phyloP scores from a whole-genome alignment of 441 rosid species.

The Melastoma candidum region DNA sequence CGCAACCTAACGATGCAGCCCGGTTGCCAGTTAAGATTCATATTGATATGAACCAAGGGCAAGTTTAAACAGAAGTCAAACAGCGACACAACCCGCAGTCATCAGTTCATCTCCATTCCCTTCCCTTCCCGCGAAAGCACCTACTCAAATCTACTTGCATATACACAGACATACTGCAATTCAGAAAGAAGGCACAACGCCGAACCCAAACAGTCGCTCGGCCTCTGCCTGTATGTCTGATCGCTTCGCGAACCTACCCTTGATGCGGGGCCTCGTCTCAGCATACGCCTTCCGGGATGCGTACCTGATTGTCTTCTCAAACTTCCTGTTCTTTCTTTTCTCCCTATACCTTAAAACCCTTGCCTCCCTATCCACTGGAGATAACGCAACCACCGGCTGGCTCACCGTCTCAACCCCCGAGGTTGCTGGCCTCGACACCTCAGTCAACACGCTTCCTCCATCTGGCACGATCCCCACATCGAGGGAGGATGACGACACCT shows the following conservation, averaged over 20 bases:
- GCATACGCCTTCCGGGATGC: slow-evolving; percentile 95
- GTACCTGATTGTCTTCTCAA: slow-evolving; percentile 94
- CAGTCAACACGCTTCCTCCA: slow-evolving; percentile 38
- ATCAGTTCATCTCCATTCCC: too few species aligned
- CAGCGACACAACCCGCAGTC: too few species aligned
- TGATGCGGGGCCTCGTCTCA: slow-evolving; percentile 85
- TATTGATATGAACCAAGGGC: too few species aligned
- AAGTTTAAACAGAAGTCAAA: too few species aligned
- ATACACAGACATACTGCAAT: too few species aligned
- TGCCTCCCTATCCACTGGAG: slow-evolving; percentile 74
- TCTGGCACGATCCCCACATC: slow-evolving; percentile 94
- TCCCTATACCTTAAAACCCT: slow-evolving; percentile 93
- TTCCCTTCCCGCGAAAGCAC: too few species aligned
- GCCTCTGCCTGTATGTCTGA: slow-evolving; percentile 30
- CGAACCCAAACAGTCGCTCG: slow-evolving; percentile 48
- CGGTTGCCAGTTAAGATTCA: too few species aligned
- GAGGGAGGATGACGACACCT: slow-evolving; percentile 84
- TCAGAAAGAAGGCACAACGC: slow-evolving; percentile 76
- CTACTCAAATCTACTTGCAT: too few species aligned
- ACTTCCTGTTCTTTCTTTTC: slow-evolving; percentile 88
- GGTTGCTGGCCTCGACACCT: slow-evolving; percentile 40
- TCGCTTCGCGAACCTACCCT: slow-evolving; percentile 90
- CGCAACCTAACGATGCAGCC: too few species aligned
- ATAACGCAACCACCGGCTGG: slow-evolving; percentile 42
- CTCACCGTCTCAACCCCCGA: slow-evolving; percentile 26